Evolutionary conservation across 768 basidiomycete genomes (phyloP), one percentile per base, ranked within the genome.

Genomic region (Boletus rubescentipes): DNA sequence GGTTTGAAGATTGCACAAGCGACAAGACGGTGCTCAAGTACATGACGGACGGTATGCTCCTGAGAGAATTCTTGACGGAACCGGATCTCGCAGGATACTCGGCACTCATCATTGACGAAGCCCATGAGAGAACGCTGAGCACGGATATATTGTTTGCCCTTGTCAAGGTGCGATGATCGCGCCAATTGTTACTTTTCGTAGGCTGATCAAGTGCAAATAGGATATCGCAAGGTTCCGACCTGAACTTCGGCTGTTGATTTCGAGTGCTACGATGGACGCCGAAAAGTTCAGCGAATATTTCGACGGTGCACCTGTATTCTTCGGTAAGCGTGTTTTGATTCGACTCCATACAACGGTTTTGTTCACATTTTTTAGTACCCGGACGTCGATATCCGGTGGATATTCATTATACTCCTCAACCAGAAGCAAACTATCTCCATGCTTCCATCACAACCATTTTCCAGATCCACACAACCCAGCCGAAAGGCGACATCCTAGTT

Each of bases 21-120:
- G 94, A 98, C 78, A 98, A 97, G 77, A 99, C 97, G 5, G 89
- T 95, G 40, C 78, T 99, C 66, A 98, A 99, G 73, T 99, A 99
- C 73, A 97, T 99, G 97, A 99, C 97, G 40, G 97, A 99, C 66
- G 97, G 97, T 32, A 98, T 99, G 97, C 79, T 99, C 26, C 75
- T 98, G 41, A 83, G 97, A 65, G 94, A 98, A 72, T 98, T 98
- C 72, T 74, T 99, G 65, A 98, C 97, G 10, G 97, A 99, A 70
- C 97, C 97, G 0, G 93, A 95, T 74, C 73, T 99, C 49, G 96
- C 93, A 14, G 92, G 92, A 5, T 99, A 98, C 69, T 87, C 93
- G 43, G 92, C 88, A 30, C 75, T 99, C 64, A 94, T 99, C 64
- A 98, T 99, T 64, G 97, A 99, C 70, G 97, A 99, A 71, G 97